phyloP scores from a whole-genome alignment of 331 rosid genomes.

The Stylosanthes scabra region DNA sequence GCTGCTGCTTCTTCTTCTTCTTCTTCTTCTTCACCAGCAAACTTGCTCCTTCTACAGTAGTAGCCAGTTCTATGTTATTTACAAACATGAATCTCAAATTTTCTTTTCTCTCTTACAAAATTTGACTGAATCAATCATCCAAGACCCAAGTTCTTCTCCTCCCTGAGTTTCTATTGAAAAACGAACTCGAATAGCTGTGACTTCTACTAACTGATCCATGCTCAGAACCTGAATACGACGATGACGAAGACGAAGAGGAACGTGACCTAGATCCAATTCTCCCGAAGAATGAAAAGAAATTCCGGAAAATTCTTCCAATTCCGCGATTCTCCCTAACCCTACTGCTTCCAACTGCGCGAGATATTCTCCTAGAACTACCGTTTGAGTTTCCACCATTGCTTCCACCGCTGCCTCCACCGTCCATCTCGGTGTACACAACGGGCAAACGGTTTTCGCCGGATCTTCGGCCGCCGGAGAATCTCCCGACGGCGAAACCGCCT shows the following conservation, averaged over 20 bases:
- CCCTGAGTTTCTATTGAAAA: conserved; percentile 56
- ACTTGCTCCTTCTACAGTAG: conserved; percentile 15
- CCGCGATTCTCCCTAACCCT: conserved; percentile 74
- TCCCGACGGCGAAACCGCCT: conserved; percentile 89
- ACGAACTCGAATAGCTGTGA: conserved; percentile 59
- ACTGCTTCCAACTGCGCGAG: conserved; percentile 56
- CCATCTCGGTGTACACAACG: conserved; percentile 90
- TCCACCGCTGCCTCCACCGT: conserved; percentile 49
- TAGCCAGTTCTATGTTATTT: conserved; percentile 37
- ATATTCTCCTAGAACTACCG: conserved; percentile 73
- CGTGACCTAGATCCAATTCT: conserved; percentile 53
- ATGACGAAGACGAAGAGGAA: conserved; percentile 7
- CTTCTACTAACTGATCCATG: conserved; percentile 51
- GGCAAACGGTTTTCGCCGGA: conserved; percentile 71
- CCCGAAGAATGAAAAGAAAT: conserved; percentile 61
- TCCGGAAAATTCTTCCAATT: conserved; percentile 65
- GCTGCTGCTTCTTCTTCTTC: not conserved
- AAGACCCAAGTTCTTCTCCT: conserved; percentile 62
- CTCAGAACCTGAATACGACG: conserved; percentile 49
- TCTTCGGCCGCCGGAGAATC: conserved; percentile 64
- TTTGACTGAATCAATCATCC: conserved; percentile 51
- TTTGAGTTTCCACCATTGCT: conserved; percentile 36
- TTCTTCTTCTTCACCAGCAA: not conserved
- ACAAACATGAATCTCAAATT: conserved; percentile 36
- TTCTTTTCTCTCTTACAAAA: conserved; percentile 14